These are phyloP conservation scores for Corchorus olitorius DNA, from an alignment of 345 rosid species.

Conservation along the genomic window DNA sequence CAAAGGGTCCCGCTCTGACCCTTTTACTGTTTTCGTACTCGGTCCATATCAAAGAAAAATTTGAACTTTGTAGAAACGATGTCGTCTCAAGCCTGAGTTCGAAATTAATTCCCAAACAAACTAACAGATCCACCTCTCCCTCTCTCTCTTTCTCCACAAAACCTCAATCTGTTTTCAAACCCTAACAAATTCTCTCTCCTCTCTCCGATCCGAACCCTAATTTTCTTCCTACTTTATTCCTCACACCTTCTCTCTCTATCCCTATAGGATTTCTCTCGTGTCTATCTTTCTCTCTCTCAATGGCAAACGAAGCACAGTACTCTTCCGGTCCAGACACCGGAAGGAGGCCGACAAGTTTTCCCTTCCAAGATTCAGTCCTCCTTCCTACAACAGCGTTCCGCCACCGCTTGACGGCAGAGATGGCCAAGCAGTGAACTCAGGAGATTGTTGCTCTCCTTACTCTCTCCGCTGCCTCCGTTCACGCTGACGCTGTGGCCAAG, in stretches of 20 bases:
- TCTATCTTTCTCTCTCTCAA: slow-evolving; percentile 17
- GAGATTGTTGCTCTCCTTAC: slow-evolving; percentile 89
- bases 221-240: background rate
- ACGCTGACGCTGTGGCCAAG: slow-evolving; percentile 58
- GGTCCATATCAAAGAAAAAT: too few relatives aligned
- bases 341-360: slow-evolving; percentile 82
- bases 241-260: slow-evolving; percentile 14
- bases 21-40: too few relatives aligned
- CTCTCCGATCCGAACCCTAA: too few relatives aligned
- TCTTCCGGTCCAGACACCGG: slow-evolving; percentile 49
- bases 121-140: too few relatives aligned
- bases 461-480: too few relatives aligned
- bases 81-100: too few relatives aligned
- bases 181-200: too few relatives aligned
- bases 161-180: too few relatives aligned
- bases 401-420: slow-evolving; percentile 79
- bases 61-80: too few relatives aligned
- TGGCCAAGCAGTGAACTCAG: slow-evolving; percentile 91
- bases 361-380: slow-evolving; percentile 59
- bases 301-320: slow-evolving; percentile 98
- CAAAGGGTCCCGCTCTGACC: too few relatives aligned
- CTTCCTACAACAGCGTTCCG: slow-evolving; percentile 75
- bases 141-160: too few relatives aligned
- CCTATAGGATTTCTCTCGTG: slow-evolving; percentile 58
- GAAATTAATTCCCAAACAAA: too few relatives aligned